phyloP scores from a whole-genome alignment of 768 basidiomycete genomes.

The Crassisporium funariophilum region DNA sequence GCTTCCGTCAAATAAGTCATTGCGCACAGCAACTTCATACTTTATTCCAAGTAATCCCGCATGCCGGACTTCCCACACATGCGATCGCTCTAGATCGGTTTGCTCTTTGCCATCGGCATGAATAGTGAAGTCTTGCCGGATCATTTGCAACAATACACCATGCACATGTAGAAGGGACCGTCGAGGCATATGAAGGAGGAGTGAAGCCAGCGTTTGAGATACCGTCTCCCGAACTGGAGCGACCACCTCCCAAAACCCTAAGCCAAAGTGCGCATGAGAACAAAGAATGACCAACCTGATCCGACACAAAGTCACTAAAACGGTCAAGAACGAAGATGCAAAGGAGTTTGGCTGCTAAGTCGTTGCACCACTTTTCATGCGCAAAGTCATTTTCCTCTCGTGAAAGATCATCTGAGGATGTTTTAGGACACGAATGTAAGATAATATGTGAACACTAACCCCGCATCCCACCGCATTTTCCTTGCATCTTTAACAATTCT shows the following conservation, averaged over 20 bases:
- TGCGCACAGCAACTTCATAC: slow-evolving; percentile 95
- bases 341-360: slow-evolving; percentile 81
- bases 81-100: slow-evolving; percentile 46
- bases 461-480: slow-evolving; percentile 79
- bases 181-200: slow-evolving; percentile 87
- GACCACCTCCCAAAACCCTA: slow-evolving; percentile 54
- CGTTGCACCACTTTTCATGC: slow-evolving; percentile 90
- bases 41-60: slow-evolving; percentile 97
- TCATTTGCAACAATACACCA: slow-evolving; percentile 87
- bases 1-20: slow-evolving; percentile 68
- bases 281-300: slow-evolving; percentile 47
- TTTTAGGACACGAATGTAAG: slow-evolving; percentile 1
- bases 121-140: slow-evolving; percentile 77
- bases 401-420: slow-evolving; percentile 48
- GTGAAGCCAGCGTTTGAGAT: slow-evolving; percentile 89
- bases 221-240: slow-evolving; percentile 97
- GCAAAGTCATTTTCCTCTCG: slow-evolving; percentile 59
- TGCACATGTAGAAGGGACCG: slow-evolving; percentile 81
- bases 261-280: not conserved
- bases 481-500: slow-evolving; percentile 85
- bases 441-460: slow-evolving; percentile 40
- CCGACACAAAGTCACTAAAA: slow-evolving; percentile 97
- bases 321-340: slow-evolving; percentile 92
- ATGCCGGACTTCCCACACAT: slow-evolving; percentile 97
- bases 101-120: slow-evolving; percentile 33